Percentiles rank a stretch among this genome's conserved stretches.
These are phyloP conservation scores for Aspergillus bombycis DNA, from an alignment of 2,329 filamentous ascomycete genomes.

Conservation along the genomic window DNA sequence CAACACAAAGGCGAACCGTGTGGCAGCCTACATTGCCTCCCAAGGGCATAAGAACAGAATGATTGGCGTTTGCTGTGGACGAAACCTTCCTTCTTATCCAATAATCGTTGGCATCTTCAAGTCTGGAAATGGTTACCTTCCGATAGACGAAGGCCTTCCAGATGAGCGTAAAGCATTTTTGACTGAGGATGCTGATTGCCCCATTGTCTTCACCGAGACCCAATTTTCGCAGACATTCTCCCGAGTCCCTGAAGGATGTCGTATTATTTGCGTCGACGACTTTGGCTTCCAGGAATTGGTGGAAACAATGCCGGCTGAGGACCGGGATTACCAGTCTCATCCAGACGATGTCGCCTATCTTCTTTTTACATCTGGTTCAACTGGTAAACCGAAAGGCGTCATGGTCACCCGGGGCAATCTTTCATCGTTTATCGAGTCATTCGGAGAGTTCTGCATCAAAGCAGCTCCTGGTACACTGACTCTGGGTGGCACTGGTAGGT, in stretches of 20 bases:
- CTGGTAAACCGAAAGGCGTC: slow-evolving; percentile 93
- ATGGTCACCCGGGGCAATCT: slow-evolving; percentile 73
- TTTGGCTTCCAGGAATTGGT: slow-evolving; percentile 19
- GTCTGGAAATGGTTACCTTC: slow-evolving; percentile 40
- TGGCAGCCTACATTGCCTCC: slow-evolving; percentile 29
- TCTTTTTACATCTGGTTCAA: slow-evolving; percentile 92
- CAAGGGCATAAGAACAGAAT: slow-evolving; percentile 26
- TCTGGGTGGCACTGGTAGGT: slow-evolving; percentile 33
- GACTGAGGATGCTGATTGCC: slow-evolving; percentile 30
- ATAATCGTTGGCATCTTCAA: slow-evolving; percentile 37
- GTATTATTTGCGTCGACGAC: slow-evolving; percentile 27
- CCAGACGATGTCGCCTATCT: slow-evolving; percentile 47
- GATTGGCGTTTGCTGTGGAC: slow-evolving; percentile 33
- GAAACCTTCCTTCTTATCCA: slow-evolving; percentile 31
- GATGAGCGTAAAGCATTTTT: slow-evolving; percentile 34
- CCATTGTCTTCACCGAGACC: slow-evolving; percentile 33
- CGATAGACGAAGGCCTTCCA: slow-evolving; percentile 37
- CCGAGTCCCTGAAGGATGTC: slow-evolving; percentile 23
- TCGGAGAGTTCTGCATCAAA: slow-evolving; percentile 29
- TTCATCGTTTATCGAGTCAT: slow-evolving; percentile 34
- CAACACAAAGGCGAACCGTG: slow-evolving; percentile 27
- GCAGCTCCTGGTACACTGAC: slow-evolving; percentile 27
- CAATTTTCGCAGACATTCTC: slow-evolving; percentile 22
- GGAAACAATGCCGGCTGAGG: slow-evolving; percentile 20
- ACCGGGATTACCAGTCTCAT: slow-evolving; percentile 18